These are phyloP conservation scores for Edaphochlamys debaryana DNA, from an alignment of 139 green algal species.

Conservation along the genomic window DNA sequence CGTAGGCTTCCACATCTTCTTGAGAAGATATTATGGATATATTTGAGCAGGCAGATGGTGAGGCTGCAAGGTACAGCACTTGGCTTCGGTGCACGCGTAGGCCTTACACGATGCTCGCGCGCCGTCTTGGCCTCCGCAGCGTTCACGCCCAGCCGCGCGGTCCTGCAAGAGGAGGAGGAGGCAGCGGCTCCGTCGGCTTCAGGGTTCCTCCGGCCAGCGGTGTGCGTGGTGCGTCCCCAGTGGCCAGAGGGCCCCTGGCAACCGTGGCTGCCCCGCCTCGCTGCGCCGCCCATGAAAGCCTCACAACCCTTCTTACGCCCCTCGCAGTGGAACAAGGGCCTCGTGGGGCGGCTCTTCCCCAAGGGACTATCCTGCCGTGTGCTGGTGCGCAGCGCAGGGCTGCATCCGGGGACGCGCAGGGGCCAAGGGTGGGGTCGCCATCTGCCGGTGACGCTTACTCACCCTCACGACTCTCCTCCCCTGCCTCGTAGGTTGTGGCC, in stretches of 20 bases:
- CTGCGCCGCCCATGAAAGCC: too few species aligned
- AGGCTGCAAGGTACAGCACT: background rate
- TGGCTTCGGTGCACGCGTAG: too few species aligned
- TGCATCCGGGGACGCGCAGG: too few species aligned
- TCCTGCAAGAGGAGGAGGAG: conserved; percentile 59
- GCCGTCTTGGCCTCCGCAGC: background rate
- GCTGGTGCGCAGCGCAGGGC: too few species aligned
- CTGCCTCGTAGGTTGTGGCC: conserved; percentile 20
- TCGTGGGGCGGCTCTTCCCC: background rate
- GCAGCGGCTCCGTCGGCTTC: background rate
- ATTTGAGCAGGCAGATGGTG: conserved; percentile 55
- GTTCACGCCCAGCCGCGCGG: conserved; percentile 39
- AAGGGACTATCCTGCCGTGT: background rate
- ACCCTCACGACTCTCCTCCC: background rate
- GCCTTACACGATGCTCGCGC: background rate
- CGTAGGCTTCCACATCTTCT: background rate
- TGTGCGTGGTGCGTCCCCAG: conserved; percentile 23
- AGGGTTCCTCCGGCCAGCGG: conserved; percentile 3
- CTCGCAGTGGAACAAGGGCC: conserved; percentile 22
- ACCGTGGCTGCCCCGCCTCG: background rate
- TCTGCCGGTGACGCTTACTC: background rate
- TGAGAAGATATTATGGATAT: conserved; percentile 38
- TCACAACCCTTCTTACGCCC: background rate
- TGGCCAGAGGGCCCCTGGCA: too few species aligned
- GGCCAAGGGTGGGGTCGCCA: background rate